Base-by-base conservation (phyloP, 192 early-diverging fungal species). In the Podila epigama region DNA sequence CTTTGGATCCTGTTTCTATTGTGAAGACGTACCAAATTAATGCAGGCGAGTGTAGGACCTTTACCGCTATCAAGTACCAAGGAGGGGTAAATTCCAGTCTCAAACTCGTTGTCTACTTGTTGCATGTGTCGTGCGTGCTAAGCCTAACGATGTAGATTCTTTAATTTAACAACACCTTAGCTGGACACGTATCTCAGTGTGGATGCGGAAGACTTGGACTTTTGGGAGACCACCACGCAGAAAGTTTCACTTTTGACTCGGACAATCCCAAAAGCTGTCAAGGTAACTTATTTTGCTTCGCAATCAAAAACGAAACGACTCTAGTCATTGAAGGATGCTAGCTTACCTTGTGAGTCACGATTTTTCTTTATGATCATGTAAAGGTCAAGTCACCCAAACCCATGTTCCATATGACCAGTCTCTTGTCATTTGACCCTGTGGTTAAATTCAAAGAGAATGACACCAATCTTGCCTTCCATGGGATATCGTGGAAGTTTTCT, bases 351-450 rank as follows among this genome's bases (percentile, higher is more conserved):
- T 48, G 1, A 22, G 15, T 10, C 25, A 48, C 11, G 20, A 18
- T 53, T 42, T 12, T 18, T 31, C 35, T 44, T 20, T 20, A 22
- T 22, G 16, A 22, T 4, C n/a, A 22, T n/a, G 44, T n/a, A 51
- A 52, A 87, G 83, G 51, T 81, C n/a, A 87, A 78, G 65, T 62
- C 82, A 53, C 66, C 79, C 3, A 75, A 67, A 41, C 83, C 90
- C 9, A 90, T 90, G 89, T 69, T 91, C 13, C 84, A 88, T 51
- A 48, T 89, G 42, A 82, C 86, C 18, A 86, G 87, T 18, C 54
- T 79, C 31, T 70, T 88, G 0, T 82, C 72, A 1, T 82, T 71
- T 51, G 85, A 88, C 34, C 72, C 81, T 13, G 77, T 81, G 20
- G 20, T 86, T 7, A 84, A 86, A 37, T 81, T 86, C 58, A 86